These are phyloP conservation scores for Penicillium pulvis DNA, from an alignment of 495 filamentous ascomycete genomes.

Conservation along the genomic window DNA sequence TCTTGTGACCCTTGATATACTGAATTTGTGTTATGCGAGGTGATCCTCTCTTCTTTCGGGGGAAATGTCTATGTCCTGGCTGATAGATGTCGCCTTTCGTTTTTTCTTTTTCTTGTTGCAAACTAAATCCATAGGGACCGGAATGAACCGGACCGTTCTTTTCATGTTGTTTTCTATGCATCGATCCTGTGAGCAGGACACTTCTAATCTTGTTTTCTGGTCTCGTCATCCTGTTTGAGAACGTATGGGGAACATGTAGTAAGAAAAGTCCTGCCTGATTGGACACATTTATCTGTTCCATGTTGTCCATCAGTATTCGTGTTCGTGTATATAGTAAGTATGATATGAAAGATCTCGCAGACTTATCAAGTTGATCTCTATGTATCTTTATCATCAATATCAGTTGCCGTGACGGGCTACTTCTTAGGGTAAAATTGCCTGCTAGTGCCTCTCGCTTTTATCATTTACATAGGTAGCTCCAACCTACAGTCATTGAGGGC, in stretches of 20 bases:
- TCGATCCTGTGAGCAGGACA: not conserved
- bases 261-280: no score
- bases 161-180: slow-evolving; percentile 24
- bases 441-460: no score
- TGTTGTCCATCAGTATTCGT: no score
- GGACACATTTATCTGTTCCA: no score
- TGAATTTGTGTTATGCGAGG: slow-evolving; percentile 20
- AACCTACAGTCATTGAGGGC: no score
- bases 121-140: slow-evolving; percentile 19
- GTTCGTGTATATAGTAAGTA: no score
- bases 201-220: not conserved
- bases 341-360: no score
- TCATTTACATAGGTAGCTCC: no score
- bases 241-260: not conserved
- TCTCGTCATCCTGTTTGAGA: not conserved
- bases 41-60: not conserved
- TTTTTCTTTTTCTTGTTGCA: slow-evolving; percentile 18
- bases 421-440: no score
- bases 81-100: slow-evolving; percentile 10
- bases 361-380: no score
- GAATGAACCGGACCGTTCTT: slow-evolving; percentile 20
- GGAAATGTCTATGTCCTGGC: slow-evolving; percentile 4
- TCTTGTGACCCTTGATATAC: slow-evolving; percentile 35
- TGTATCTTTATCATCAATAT: no score
- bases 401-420: no score